These are phyloP conservation scores for Zygoascus ofunaensis DNA, from an alignment of 805 yeast genomes.

Conservation along the genomic window DNA sequence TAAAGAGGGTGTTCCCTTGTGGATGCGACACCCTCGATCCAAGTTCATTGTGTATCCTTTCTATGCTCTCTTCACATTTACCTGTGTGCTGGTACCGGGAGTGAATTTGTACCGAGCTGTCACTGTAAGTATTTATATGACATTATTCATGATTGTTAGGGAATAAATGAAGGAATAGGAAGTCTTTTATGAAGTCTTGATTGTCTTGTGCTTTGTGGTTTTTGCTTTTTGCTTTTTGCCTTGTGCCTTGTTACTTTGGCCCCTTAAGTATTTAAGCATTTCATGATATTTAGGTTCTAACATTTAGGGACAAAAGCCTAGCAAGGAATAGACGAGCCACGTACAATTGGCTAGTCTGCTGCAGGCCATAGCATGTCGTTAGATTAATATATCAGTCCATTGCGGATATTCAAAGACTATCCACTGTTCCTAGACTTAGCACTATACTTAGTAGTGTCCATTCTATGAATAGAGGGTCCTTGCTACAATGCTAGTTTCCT, in stretches of 20 bases:
- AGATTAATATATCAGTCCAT: too few species aligned
- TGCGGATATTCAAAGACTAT: too few species aligned
- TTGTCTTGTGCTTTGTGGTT: background rate
- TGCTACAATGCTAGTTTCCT: too few species aligned
- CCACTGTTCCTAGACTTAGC: too few species aligned
- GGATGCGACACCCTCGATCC: constrained; percentile 52
- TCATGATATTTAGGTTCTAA: background rate
- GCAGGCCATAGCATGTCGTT: too few species aligned
- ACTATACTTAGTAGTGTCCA: too few species aligned
- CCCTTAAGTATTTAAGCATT: too few species aligned
- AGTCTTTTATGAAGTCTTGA: too few species aligned
- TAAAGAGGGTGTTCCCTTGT: constrained; percentile 26
- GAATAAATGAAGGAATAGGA: too few species aligned
- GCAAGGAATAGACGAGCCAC: background rate
- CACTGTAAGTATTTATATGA: constrained; percentile 11
- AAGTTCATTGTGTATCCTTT: constrained; percentile 68
- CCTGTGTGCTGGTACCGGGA: constrained; percentile 53
- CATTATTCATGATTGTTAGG: too few species aligned
- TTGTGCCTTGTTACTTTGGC: background rate
- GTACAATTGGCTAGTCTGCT: too few species aligned
- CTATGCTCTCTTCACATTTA: constrained; percentile 61
- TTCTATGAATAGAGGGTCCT: too few species aligned
- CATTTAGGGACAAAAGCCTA: background rate
- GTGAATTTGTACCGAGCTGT: constrained; percentile 66
- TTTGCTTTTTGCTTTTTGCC: background rate